Base-by-base conservation (phyloP, 1,139 yeast genomes). In the Yamadazyma atlantica region DNA sequence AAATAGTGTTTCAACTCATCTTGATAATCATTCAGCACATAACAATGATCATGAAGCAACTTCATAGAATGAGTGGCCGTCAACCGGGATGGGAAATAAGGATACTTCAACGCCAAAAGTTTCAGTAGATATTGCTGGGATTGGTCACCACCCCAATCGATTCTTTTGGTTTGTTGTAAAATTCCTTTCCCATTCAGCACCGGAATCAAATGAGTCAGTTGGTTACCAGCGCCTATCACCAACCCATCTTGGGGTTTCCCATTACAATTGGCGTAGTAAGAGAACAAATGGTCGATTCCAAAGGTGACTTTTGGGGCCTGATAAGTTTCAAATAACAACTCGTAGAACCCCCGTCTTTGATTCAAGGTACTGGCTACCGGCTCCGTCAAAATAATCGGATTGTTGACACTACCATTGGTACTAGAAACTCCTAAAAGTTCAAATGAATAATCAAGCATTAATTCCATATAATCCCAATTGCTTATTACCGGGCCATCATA, bases 401-500 rank as follows among this genome's bases (percentile, higher is more conserved):
- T 88, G 37, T 82, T 77, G 9, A 89, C 78, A 1, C 69, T 53
- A 0, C 82, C 80, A 29, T 62, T 54, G 22, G 54, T 48, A 11
- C 86, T 73, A 14, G 62, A 56, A 2, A 87, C 95, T 4, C 89
- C 83, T 36, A 92, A 55, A 57, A 86, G 95, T 41, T 81, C 77
- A 56, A 92, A 84, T 0, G 92, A 71, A 55, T 89, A 92, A 57
- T 92, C 97, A 39, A 94, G 59, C 39, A 92, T 76, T 39, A 73
- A 75, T 57, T 94, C 98, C 7, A 85, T 75, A 41, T 83, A 78
- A 42, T 94, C 98, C 97, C 98, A 94, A 58, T 90, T 92, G 21
- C 95, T 82, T 26, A 92, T 69, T 49, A 88, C 64, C 3, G 88
- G 77, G 0, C 96, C 96, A 59, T 94, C 98, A 55, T 77, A 92